These are phyloP conservation scores for Populus tomentosa DNA, from an alignment of 441 rosid genomes.

Conservation along the genomic window DNA sequence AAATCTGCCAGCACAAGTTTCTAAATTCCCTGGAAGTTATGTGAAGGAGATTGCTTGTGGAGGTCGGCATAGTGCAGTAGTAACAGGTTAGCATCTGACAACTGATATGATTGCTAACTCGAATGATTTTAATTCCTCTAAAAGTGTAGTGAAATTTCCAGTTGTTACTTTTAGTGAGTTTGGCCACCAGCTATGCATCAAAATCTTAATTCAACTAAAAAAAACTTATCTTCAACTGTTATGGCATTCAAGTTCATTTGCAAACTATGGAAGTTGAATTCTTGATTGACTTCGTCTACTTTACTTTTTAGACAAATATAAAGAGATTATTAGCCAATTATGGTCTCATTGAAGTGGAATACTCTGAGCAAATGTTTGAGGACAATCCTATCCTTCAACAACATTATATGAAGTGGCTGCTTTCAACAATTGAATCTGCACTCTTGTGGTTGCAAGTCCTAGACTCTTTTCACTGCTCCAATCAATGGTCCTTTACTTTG, in stretches of 20 bases:
- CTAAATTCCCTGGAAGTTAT: slow-evolving; percentile 61
- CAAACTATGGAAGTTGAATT: not conserved
- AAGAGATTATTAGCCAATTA: not conserved
- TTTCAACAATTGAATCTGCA: not conserved
- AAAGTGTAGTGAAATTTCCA: not conserved
- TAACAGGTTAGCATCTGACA: slow-evolving; percentile 49
- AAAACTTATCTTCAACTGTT: not conserved
- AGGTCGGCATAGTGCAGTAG: slow-evolving; percentile 84
- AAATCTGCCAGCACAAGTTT: slow-evolving; percentile 42
- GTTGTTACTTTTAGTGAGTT: not conserved
- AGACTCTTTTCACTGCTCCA: not conserved
- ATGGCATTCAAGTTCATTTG: not conserved
- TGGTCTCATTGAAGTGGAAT: not conserved
- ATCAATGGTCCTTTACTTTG: not conserved
- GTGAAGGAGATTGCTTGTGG: slow-evolving; percentile 84
- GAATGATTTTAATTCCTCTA: not conserved
- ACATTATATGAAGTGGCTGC: not conserved
- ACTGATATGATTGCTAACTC: not conserved
- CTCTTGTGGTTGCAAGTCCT: not conserved
- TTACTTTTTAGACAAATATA: not conserved
- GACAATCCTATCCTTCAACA: not conserved
- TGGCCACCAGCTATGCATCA: not conserved
- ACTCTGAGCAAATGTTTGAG: not conserved
- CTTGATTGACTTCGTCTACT: not conserved
- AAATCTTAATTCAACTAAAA: not conserved